Conservation (phyloP, 768 basidiomycete species). For the Boletus subcaerulescens region DNA sequence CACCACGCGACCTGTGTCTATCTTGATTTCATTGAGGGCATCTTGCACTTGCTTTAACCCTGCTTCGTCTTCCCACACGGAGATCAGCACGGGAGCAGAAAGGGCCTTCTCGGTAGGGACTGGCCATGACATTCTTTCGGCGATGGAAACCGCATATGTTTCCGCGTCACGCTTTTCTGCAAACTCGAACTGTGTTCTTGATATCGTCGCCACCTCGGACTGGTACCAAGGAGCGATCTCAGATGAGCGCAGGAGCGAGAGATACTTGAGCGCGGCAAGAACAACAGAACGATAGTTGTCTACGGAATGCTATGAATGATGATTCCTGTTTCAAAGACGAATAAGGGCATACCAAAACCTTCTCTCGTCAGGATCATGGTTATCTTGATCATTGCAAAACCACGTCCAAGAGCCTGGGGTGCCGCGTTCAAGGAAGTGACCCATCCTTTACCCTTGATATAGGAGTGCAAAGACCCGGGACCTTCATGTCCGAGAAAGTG, state of each 20-base stretch:
- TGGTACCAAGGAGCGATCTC: constrained; percentile 65
- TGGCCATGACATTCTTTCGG: constrained; percentile 77
- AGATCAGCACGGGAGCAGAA: constrained; percentile 64
- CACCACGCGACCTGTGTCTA: constrained; percentile 63
- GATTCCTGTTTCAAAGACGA: neutral
- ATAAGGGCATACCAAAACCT: constrained; percentile 67
- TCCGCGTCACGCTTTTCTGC: constrained; percentile 81
- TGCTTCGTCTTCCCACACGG: constrained; percentile 65
- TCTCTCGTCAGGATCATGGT: constrained; percentile 76
- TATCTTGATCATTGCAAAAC: constrained; percentile 89
- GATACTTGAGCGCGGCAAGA: constrained; percentile 73
- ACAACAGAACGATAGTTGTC: constrained; percentile 75
- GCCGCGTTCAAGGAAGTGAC: constrained; percentile 71
- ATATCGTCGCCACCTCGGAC: constrained; percentile 69
- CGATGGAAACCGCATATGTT: constrained; percentile 70
- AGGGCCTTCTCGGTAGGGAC: constrained; percentile 76
- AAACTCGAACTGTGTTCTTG: constrained; percentile 78
- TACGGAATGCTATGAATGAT: constrained; percentile 8
- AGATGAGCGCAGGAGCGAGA: constrained; percentile 63
- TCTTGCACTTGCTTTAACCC: constrained; percentile 53
- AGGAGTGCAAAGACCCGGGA: constrained; percentile 85
- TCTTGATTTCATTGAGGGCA: constrained; percentile 56
- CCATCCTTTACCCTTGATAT: constrained; percentile 89
- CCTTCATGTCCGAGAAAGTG: constrained; percentile 93
- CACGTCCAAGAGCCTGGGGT: constrained; percentile 67